Evolutionary conservation across 2,329 filamentous ascomycete species (phyloP), one percentile per base, ranked within the genome.

Genomic region (Fusarium cicatricum): DNA sequence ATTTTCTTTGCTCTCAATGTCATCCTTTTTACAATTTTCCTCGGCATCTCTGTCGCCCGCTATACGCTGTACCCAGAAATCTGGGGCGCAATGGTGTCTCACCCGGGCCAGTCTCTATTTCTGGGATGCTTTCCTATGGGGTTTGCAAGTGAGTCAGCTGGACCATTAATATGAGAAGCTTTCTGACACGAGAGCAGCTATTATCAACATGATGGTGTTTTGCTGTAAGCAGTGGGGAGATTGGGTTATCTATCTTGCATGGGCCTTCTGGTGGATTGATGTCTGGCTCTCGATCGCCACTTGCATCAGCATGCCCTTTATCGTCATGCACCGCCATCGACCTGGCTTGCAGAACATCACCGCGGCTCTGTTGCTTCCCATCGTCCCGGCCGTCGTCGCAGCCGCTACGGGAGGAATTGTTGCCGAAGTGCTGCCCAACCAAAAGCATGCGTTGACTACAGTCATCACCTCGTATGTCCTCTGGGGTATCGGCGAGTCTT

Each of bases 91-190:
- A 89, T 91, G 87, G 81, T 91, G 31, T 74, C 77, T 2, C 85
- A 91, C 68, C 87, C 86, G 1, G 82, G 81, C 1, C 86, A 91
- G 66, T 87, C 84, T 2, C 77, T 91, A 47, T 91, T 91, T 62
- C 74, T 91, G 4, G 88, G 84, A 0, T 88, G 85, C 0, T 81
- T 89, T 28, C 87, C 87, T 0, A 90, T 90, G 85, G 87, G 81
- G 0, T 81, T 90, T 53, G 84, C 86, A 0, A 90, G 75, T 77
- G 58, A 55, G 72, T 69, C 26, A 5, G 9, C 21, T 43, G 26
- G 33, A 3, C 23, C 5, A 16, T 9, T 12, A 11, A 11, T 9
- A 19, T 8, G 14, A 5, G 2, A 16, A n/a, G 15, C 4, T 31
- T 40, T 45, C 56, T 69, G 42, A 66, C 41, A 2, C 29, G 21